Evolutionary conservation across 2,329 filamentous ascomycete species (phyloP), one percentile per base, ranked within the genome.

Genomic region (Colletotrichum cuscutae): DNA sequence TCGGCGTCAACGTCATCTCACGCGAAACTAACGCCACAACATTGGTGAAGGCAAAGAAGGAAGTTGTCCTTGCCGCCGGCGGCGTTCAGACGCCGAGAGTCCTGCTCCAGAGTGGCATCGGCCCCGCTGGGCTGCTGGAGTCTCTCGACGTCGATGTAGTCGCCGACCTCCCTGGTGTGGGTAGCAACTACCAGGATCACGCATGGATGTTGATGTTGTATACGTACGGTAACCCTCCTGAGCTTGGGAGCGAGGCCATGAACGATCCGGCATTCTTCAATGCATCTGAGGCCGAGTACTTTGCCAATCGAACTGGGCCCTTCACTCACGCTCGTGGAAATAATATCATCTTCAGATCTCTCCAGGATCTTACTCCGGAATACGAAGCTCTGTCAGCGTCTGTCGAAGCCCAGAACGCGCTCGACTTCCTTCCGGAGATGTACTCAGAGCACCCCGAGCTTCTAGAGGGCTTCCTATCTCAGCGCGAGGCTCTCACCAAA

Each of bases 81-180:
- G 79, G 81, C 2, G 63, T 83, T 6, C 79, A 82, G 74, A 87
- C 79, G 30, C 86, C 80, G 22, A 82, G 86, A 54, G 77, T 89
- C 2, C 80, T 89, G 0, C 84, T 88, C 74, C 79, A 86, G 1
- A 88, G 86, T 13, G 87, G 87, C 0, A 81, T 89, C 5, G 87
- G 87, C 0, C 80, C 82, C 5, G 75, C 77, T 12, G 76, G 78
- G 2, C 75, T 84, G 1, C 77, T 89, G 4, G 67, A 79, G 0
- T 73, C 75, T 5, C 78, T 84, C n/a, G 78, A 79, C 0, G 86
- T 90, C 24, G 74, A 80, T 15, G 54, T 71, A 1, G 63, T 74
- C 5, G 66, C 67, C 2, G 52, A 75, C 15, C 71, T 75, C n/a
- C 71, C 73, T 5, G 73, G 71, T 5, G 73, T 75, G 3, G 73